Conservation (phyloP, 225 moss, liverwort and hornwort genomes). For the Physcomitrium patens region DNA sequence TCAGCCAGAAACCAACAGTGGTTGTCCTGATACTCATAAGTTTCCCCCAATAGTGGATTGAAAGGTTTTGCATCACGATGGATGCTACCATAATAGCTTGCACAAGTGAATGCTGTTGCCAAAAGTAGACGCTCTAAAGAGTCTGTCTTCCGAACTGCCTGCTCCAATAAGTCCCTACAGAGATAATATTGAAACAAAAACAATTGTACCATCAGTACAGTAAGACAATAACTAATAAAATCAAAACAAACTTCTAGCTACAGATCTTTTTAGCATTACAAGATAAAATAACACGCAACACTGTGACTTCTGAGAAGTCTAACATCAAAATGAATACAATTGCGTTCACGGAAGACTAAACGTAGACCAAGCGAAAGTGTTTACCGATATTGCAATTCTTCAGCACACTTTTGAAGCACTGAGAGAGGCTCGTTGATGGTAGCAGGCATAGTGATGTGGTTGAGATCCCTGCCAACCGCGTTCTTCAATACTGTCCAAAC, state of each 20-base stretch:
- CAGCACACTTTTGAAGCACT: slow-evolving; percentile 96
- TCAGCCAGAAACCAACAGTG: slow-evolving; percentile 87
- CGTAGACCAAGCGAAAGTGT: not conserved
- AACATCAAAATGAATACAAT: not conserved
- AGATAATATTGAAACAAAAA: slow-evolving; percentile 9
- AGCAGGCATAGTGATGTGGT: slow-evolving; percentile 98
- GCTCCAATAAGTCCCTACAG: slow-evolving; percentile 84
- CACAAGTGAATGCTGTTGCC: slow-evolving; percentile 85
- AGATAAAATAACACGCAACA: no score
- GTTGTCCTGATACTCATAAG: slow-evolving; percentile 89
- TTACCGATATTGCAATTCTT: slow-evolving; percentile 93
- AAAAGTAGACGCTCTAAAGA: slow-evolving; percentile 81
- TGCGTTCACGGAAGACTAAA: not conserved
- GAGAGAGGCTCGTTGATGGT: slow-evolving; percentile 98
- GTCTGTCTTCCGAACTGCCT: slow-evolving; percentile 64
- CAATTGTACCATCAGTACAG: no score
- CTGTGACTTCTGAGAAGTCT: no score
- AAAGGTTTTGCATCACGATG: slow-evolving; percentile 99
- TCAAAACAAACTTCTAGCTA: no score
- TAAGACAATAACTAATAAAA: no score
- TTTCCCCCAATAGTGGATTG: slow-evolving; percentile 98
- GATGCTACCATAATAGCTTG: slow-evolving; percentile 94
- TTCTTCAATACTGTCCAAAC: slow-evolving; percentile 97
- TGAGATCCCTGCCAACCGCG: slow-evolving; percentile 96
- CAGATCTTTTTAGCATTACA: no score